phyloP scores from a whole-genome alignment of 768 basidiomycete genomes.

The Nevesoporus exiguus region DNA sequence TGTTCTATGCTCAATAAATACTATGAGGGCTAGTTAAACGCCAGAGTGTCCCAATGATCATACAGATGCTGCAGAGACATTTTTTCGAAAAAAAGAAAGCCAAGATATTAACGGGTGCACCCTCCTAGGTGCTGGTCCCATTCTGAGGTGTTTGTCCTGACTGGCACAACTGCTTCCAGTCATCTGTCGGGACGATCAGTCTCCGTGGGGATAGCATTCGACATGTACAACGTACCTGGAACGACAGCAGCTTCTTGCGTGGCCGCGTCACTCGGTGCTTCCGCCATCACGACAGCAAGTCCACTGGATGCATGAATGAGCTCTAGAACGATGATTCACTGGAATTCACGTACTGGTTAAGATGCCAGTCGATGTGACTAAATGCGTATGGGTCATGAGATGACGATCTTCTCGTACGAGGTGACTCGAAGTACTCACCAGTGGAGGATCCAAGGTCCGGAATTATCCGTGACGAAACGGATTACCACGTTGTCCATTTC shows the following conservation, averaged over 20 bases:
- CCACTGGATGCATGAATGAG: constrained; percentile 10
- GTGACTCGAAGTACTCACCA: neutral
- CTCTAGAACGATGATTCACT: neutral
- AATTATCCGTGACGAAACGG: constrained; percentile 60
- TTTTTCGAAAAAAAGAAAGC: no score
- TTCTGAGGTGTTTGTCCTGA: neutral
- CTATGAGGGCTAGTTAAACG: no score
- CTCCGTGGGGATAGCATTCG: neutral
- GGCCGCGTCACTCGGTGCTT: constrained; percentile 10
- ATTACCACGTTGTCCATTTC: constrained; percentile 47
- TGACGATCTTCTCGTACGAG: neutral
- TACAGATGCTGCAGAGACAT: no score
- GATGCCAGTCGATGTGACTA: constrained; percentile 23
- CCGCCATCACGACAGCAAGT: constrained; percentile 28
- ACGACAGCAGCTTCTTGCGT: constrained; percentile 6
- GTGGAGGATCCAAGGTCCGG: constrained; percentile 46
- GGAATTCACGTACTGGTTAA: constrained; percentile 13
- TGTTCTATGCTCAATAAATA: no score
- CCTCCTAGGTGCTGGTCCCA: no score
- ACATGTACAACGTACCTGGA: constrained; percentile 18
- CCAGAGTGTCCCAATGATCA: no score
- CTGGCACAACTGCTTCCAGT: constrained; percentile 16
- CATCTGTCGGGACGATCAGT: constrained; percentile 8
- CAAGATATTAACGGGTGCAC: no score
- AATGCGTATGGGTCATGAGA: neutral